Percentiles rank a stretch among this genome's conserved stretches.
phyloP scores from a whole-genome alignment of 2,329 filamentous ascomycete genomes.

The Hansfordia pulvinata region DNA sequence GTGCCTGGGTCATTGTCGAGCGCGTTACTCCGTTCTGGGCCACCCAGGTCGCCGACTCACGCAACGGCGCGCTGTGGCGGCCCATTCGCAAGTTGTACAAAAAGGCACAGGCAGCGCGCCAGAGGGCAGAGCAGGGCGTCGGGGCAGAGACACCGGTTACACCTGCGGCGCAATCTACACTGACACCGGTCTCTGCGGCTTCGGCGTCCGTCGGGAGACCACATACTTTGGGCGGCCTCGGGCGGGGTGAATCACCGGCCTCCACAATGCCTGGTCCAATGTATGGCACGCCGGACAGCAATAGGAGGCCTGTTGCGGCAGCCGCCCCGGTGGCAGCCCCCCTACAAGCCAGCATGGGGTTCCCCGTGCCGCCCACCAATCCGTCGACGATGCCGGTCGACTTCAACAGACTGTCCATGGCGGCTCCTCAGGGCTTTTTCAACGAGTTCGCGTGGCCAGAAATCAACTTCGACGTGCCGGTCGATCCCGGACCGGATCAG shows the following conservation, averaged over 20 bases:
- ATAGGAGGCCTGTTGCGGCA: no score
- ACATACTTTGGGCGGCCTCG: no score
- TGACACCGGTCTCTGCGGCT: no score
- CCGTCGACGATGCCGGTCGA: constrained; percentile 2
- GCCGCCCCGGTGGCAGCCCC: no score
- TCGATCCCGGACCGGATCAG: constrained; percentile 6
- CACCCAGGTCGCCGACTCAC: constrained; percentile 32
- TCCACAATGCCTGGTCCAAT: no score
- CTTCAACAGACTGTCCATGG: constrained; percentile 1
- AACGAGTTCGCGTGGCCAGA: constrained; percentile 13
- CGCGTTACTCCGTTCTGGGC: constrained; percentile 26
- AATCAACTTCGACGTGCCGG: constrained; percentile 11
- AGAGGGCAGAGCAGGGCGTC: constrained; percentile 12
- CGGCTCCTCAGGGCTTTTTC: constrained; percentile 4
- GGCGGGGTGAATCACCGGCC: no score
- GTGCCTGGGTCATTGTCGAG: constrained; percentile 36
- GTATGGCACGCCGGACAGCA: no score
- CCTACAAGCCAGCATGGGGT: no score
- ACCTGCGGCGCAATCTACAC: no score
- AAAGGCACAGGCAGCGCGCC: constrained; percentile 30
- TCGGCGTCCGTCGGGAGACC: no score
- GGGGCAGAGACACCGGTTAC: not conserved
- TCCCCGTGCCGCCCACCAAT: constrained; percentile 3
- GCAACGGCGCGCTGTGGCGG: constrained; percentile 35
- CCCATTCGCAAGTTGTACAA: constrained; percentile 38